These are phyloP conservation scores for Naganishia albida DNA, from an alignment of 1,284 basidiomycete species.

Conservation along the genomic window DNA sequence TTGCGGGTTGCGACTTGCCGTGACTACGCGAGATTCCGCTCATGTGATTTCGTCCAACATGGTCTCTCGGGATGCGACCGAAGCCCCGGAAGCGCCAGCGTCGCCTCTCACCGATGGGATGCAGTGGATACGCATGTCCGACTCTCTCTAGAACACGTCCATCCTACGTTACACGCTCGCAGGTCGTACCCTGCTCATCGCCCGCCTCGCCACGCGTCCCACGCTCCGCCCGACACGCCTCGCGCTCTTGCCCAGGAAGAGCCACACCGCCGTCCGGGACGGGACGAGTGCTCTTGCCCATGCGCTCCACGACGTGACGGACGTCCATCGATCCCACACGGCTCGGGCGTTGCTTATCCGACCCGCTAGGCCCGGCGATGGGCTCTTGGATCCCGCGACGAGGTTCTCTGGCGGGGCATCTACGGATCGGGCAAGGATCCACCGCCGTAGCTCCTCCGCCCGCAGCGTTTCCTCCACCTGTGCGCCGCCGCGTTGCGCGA, in stretches of 20 bases:
- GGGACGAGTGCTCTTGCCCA: slow-evolving; percentile 6
- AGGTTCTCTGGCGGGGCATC: neutral
- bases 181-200: neutral
- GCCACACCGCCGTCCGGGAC: neutral
- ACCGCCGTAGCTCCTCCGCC: neutral
- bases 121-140: too few relatives aligned
- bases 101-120: too few relatives aligned
- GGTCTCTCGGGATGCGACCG: too few relatives aligned
- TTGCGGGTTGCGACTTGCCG: too few relatives aligned
- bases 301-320: neutral
- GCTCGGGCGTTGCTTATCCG: slow-evolving; percentile 2
- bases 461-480: neutral
- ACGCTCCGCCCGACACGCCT: too few relatives aligned
- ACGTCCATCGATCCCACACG: neutral
- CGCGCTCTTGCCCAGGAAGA: neutral
- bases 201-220: neutral
- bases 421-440: slow-evolving; percentile 1
- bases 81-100: too few relatives aligned
- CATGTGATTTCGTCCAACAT: too few relatives aligned
- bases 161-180: neutral
- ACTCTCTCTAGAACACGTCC: neutral
- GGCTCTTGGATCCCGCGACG: neutral
- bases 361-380: neutral
- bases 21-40: too few relatives aligned
- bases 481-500: neutral